A percentile compares a stretch with the other conserved stretches of the same genome.
These are phyloP conservation scores for Micromonas commoda DNA, from an alignment of 139 green algal species.

Conservation along the genomic window DNA sequence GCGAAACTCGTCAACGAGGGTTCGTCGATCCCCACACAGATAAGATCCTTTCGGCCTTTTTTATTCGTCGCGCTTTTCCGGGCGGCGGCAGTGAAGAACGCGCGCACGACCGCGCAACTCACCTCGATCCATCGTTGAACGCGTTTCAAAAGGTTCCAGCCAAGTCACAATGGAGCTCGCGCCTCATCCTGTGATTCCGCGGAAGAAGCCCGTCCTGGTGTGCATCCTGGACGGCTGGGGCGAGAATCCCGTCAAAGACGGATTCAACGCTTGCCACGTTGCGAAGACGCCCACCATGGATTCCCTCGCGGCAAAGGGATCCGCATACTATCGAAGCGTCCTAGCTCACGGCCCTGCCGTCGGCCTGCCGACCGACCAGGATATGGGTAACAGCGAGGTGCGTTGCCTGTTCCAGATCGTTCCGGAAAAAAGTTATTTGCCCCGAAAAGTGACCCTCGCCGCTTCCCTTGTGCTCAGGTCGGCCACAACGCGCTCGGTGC, in stretches of 20 bases:
- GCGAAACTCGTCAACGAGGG: too few species aligned
- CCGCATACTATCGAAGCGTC: slow-evolving; percentile 56
- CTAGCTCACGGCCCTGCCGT: slow-evolving; percentile 84
- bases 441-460: not conserved
- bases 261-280: slow-evolving; percentile 70
- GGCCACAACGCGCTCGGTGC: slow-evolving; percentile 93
- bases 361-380: slow-evolving; percentile 78
- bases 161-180: slow-evolving; percentile 20
- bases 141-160: too few species aligned
- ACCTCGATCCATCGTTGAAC: too few species aligned
- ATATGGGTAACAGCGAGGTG: slow-evolving; percentile 86
- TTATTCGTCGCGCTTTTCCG: too few species aligned
- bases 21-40: too few species aligned
- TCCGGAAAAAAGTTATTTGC: not conserved
- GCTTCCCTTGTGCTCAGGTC: slow-evolving; percentile 42
- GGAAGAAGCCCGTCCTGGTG: slow-evolving; percentile 30
- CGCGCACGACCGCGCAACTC: too few species aligned
- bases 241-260: slow-evolving; percentile 69
- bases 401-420: not conserved
- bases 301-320: slow-evolving; percentile 46
- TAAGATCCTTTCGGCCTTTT: too few species aligned
- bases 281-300: slow-evolving; percentile 70
- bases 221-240: slow-evolving; percentile 71
- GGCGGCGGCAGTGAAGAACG: too few species aligned
- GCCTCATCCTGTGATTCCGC: slow-evolving; percentile 20